A percentile compares a stretch with the other conserved stretches of the same genome.
These are phyloP conservation scores for Theobroma cacao DNA, from an alignment of 345 rosid species.

Conservation along the genomic window DNA sequence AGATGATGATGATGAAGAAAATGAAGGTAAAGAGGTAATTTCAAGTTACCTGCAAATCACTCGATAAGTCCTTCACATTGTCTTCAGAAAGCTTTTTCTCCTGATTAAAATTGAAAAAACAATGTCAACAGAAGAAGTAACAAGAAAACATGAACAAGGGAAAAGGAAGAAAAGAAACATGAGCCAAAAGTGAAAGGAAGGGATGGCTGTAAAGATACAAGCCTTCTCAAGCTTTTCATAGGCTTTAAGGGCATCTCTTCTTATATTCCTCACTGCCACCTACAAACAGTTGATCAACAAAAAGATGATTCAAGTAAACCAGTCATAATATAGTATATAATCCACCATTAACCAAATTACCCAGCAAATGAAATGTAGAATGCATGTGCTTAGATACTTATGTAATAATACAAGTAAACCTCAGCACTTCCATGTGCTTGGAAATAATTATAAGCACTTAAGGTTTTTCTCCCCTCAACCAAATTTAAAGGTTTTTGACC, in stretches of 20 bases:
- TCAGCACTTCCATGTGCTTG: background rate
- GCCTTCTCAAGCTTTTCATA: slow-evolving; percentile 97
- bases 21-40: slow-evolving; percentile 6
- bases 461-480: background rate
- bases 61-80: slow-evolving; percentile 86
- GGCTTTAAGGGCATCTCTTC: slow-evolving; percentile 90
- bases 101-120: slow-evolving; percentile 28
- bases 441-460: slow-evolving; percentile 7
- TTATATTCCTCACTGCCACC: slow-evolving; percentile 91
- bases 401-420: background rate
- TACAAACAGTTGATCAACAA: slow-evolving; percentile 23
- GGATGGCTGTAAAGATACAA: background rate
- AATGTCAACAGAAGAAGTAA: background rate
- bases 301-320: background rate
- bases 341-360: background rate
- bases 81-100: slow-evolving; percentile 98
- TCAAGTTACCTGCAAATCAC: slow-evolving; percentile 75
- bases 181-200: background rate
- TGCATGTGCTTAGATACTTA: background rate
- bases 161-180: slow-evolving; percentile 1
- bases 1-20: background rate
- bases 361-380: background rate
- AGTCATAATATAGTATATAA: background rate
- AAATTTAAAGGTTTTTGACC: background rate
- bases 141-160: background rate